These are phyloP conservation scores for Verticillium albo-atrum DNA, from an alignment of 2,329 filamentous ascomycete genomes.

Conservation along the genomic window DNA sequence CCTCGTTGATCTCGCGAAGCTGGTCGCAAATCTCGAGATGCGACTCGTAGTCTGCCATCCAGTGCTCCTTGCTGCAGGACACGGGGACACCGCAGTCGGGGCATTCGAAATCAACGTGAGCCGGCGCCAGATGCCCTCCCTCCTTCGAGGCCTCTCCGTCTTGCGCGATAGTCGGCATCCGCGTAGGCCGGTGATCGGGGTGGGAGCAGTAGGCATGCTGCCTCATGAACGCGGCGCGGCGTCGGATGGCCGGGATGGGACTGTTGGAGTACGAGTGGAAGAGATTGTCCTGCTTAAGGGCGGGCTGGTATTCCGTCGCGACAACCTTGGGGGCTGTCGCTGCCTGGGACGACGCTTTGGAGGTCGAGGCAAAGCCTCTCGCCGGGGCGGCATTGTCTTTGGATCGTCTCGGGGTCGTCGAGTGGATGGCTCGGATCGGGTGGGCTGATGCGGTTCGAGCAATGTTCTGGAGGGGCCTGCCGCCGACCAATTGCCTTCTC, in stretches of 20 bases:
- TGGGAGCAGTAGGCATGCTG: slow-evolving; percentile 94
- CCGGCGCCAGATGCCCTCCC: slow-evolving; percentile 56
- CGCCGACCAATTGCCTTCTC: slow-evolving; percentile 11
- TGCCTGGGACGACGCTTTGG: slow-evolving; percentile 20
- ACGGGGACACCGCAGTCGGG: slow-evolving; percentile 93
- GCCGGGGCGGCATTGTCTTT: slow-evolving; percentile 11
- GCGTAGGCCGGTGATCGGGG: slow-evolving; percentile 75
- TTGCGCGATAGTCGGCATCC: slow-evolving; percentile 61
- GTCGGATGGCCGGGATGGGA: slow-evolving; percentile 81
- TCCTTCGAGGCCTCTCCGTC: slow-evolving; percentile 13
- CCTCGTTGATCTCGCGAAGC: slow-evolving; percentile 89
- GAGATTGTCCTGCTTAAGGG: slow-evolving; percentile 70
- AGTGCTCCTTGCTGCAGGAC: slow-evolving; percentile 91
- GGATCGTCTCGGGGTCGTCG: slow-evolving; percentile 11
- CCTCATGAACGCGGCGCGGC: slow-evolving; percentile 84
- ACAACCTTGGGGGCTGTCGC: slow-evolving; percentile 14
- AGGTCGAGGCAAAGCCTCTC: slow-evolving; percentile 26
- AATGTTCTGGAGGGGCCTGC: background rate
- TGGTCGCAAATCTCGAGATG: slow-evolving; percentile 92
- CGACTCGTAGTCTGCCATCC: slow-evolving; percentile 91
- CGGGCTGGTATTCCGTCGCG: slow-evolving; percentile 14
- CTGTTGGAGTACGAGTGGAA: slow-evolving; percentile 92
- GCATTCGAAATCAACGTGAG: slow-evolving; percentile 89
- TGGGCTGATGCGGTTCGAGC: slow-evolving; percentile 18
- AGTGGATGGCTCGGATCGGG: slow-evolving; percentile 22